Conservation (phyloP, 2,329 filamentous ascomycete species). For the Thelonectria discophora region DNA sequence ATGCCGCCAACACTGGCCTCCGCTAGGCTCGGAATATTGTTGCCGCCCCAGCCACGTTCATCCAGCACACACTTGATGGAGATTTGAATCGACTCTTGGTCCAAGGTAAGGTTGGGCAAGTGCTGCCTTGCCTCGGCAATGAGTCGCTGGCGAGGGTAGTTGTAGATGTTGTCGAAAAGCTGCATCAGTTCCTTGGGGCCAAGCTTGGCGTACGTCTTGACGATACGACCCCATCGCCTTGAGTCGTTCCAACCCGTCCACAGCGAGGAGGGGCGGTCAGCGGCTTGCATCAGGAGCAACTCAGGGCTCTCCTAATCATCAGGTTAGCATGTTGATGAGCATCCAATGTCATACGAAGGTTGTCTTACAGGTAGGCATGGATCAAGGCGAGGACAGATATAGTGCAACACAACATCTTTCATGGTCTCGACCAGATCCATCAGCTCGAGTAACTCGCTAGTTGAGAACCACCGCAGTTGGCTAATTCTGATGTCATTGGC, state of each 20-base stretch:
- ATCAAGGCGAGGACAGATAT: slow-evolving; percentile 58
- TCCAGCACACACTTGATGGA: slow-evolving; percentile 51
- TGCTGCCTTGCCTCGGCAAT: slow-evolving; percentile 52
- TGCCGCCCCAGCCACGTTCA: slow-evolving; percentile 49
- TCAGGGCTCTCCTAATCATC: slow-evolving; percentile 30
- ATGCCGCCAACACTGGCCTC: slow-evolving; percentile 51
- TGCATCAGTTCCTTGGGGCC: slow-evolving; percentile 59
- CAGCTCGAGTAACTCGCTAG: slow-evolving; percentile 55
- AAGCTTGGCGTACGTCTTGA: slow-evolving; percentile 60
- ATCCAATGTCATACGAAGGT: not conserved
- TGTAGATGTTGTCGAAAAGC: slow-evolving; percentile 57
- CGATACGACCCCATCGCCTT: slow-evolving; percentile 50
- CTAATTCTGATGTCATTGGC: slow-evolving; percentile 54
- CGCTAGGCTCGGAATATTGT: slow-evolving; percentile 43
- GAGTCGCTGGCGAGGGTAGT: slow-evolving; percentile 56
- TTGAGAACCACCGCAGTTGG: slow-evolving; percentile 55
- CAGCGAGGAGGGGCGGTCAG: slow-evolving; percentile 45
- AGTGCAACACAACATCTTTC: slow-evolving; percentile 54
- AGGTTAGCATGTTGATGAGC: slow-evolving; percentile 15
- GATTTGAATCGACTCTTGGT: slow-evolving; percentile 56
- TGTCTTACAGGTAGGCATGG: slow-evolving; percentile 48
- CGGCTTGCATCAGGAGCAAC: slow-evolving; percentile 36
- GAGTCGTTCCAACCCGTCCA: slow-evolving; percentile 48
- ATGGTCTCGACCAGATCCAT: slow-evolving; percentile 57
- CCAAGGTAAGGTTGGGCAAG: slow-evolving; percentile 54